Base-by-base conservation (phyloP, 805 yeast genomes). In the Yueomyces sp. region DNA sequence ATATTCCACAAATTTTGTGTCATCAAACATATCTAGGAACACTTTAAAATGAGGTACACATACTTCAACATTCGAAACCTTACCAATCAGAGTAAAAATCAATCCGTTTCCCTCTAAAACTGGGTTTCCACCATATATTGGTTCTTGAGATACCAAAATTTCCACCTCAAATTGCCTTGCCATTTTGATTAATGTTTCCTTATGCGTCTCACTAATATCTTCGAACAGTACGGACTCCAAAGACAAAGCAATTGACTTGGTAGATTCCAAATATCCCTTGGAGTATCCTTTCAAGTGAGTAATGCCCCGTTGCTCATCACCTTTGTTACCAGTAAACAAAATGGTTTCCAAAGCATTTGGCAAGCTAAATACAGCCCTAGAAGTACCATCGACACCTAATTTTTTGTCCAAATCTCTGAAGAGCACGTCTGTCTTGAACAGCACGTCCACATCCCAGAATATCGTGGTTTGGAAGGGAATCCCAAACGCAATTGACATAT, bases 131-230 rank as follows among this genome's bases (percentile, higher is more conserved):
- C 36, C 40, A 34, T 45, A 48, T 26, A 38, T 38, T 27, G 44
- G 42, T 12, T 46, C 40, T 37, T 40, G 36, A 6, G 52, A 43
- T 3, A 53, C 43, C 4, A 49, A 42, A 6, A 52, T 45, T 30
- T 54, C 59, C 9, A 54, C 49, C 19, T 50, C 46, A 33, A 52
- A 49, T 38, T 49, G 49, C 3, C 42, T 33, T 3, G 55, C 45
- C 12, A 54, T 37, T 2, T 42, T 45, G 12, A 40, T 37, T 9
- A 34, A 34, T 34, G 5, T n/a, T 19, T 34, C 1, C n/a, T 34
- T 34, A 9, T 34, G 37, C 26, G 8, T 19, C 8, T 34, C 37
- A 5, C n/a, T 11, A 11, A 34, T 11, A 5, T 9, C 5, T 7
- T 34, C 2, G n/a, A 34, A 34, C 6, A 19, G 5, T 7, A 19